phyloP scores from a whole-genome alignment of 371 early-diverging fungal species.

The Mortierella sp. region DNA sequence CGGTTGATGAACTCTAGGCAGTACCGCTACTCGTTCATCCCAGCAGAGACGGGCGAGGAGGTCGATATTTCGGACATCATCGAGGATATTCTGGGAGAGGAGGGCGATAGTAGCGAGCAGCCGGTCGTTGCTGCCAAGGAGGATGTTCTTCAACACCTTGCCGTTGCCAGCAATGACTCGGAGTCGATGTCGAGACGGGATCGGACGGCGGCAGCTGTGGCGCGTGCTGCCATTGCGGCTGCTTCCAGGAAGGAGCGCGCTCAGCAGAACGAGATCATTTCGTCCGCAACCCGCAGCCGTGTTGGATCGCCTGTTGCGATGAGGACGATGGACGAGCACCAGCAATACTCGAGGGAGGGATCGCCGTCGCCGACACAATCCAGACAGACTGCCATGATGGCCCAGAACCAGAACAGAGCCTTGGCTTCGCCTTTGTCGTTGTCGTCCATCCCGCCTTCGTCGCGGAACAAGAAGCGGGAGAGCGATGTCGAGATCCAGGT shows the following conservation, averaged over 20 bases:
- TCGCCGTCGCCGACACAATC: slow-evolving; percentile 9
- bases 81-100: slow-evolving; percentile 58
- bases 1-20: slow-evolving; percentile 56
- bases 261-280: neutral
- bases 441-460: neutral
- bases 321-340: neutral
- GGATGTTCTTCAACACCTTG: slow-evolving; percentile 19
- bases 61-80: slow-evolving; percentile 61
- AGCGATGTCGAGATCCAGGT: slow-evolving; percentile 56
- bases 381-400: neutral
- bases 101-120: slow-evolving; percentile 36
- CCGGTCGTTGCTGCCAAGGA: neutral
- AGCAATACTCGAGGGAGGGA: neutral
- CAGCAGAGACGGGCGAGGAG: slow-evolving; percentile 52
- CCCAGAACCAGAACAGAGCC: slow-evolving; percentile 6
- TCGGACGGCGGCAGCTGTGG: slow-evolving; percentile 23
- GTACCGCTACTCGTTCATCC: slow-evolving; percentile 61
- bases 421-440: slow-evolving; percentile 20
- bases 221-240: neutral
- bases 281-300: neutral
- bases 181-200: neutral
- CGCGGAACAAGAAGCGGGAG: slow-evolving; percentile 31
- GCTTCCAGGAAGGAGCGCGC: neutral
- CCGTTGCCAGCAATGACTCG: neutral
- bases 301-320: neutral